These are phyloP conservation scores for Didymella sp. DNA, from an alignment of 2,329 filamentous ascomycete species.

Conservation along the genomic window DNA sequence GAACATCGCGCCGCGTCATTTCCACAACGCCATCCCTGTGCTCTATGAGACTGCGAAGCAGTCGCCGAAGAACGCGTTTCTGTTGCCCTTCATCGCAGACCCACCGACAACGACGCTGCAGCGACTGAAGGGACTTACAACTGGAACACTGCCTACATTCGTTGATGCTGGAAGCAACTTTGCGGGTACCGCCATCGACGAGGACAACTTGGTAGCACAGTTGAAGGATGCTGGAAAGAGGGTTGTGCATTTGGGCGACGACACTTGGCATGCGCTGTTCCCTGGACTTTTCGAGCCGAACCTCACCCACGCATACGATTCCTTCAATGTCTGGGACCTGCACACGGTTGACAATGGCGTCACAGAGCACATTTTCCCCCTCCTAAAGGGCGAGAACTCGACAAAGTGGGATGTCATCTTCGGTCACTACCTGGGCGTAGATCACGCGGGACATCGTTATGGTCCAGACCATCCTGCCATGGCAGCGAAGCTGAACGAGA, in stretches of 20 bases:
- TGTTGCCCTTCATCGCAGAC: conserved; percentile 95
- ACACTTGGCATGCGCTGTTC: conserved; percentile 95
- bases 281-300: conserved; percentile 90
- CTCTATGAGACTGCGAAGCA: conserved; percentile 81
- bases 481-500: conserved; percentile 87
- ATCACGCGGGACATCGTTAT: conserved; percentile 96
- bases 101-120: conserved; percentile 94
- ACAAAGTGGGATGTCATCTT: conserved; percentile 92
- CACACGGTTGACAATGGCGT: conserved; percentile 98
- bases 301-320: conserved; percentile 89
- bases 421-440: conserved; percentile 92
- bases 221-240: conserved; percentile 71
- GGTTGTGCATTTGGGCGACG: conserved; percentile 94
- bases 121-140: conserved; percentile 90
- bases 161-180: conserved; percentile 95
- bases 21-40: conserved; percentile 87
- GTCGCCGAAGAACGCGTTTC: conserved; percentile 80
- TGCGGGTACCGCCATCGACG: conserved; percentile 91
- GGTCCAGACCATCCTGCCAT: conserved; percentile 92
- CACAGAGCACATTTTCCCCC: conserved; percentile 84
- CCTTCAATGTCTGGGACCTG: conserved; percentile 97
- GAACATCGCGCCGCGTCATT: conserved; percentile 61
- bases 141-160: conserved; percentile 92
- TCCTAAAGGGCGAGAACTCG: conserved; percentile 70
- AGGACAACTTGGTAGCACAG: conserved; percentile 79